These are phyloP conservation scores for Exophiala viscosa DNA, from an alignment of 2,329 filamentous ascomycete species.

Conservation along the genomic window DNA sequence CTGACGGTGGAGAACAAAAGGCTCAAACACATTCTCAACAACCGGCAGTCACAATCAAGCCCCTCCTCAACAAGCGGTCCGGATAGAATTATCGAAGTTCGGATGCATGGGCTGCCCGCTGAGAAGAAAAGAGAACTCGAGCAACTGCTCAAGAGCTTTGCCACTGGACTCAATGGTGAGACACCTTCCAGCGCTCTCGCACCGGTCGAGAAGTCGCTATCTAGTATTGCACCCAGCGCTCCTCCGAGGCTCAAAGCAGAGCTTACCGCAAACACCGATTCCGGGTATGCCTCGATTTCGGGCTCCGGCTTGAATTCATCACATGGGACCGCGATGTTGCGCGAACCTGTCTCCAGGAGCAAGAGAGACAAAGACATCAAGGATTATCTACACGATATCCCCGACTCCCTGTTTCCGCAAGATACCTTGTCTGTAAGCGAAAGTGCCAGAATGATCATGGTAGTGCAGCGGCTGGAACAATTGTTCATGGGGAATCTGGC, in stretches of 20 bases:
- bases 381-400: constrained; percentile 69
- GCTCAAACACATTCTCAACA: constrained; percentile 67
- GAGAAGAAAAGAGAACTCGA: constrained; percentile 75
- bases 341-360: constrained; percentile 15
- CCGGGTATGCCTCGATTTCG: constrained; percentile 40
- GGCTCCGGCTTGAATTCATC: constrained; percentile 24
- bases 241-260: neutral
- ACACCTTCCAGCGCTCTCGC: constrained; percentile 13
- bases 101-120: constrained; percentile 68
- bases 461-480: constrained; percentile 73
- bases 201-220: constrained; percentile 6
- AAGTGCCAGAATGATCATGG: constrained; percentile 69
- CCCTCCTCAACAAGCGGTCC: constrained; percentile 55
- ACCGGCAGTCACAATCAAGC: constrained; percentile 55
- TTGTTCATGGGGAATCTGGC: constrained; percentile 70
- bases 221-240: constrained; percentile 2
- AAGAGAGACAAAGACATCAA: constrained; percentile 59
- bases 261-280: constrained; percentile 23
- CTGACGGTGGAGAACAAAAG: constrained; percentile 79
- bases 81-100: constrained; percentile 79
- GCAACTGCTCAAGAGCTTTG: constrained; percentile 62
- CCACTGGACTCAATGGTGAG: constrained; percentile 35
- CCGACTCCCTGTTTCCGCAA: constrained; percentile 63
- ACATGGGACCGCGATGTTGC: constrained; percentile 3
- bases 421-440: constrained; percentile 61